Base-by-base conservation (phyloP, 83 land plant genomes). In the Picea abies region DNA sequence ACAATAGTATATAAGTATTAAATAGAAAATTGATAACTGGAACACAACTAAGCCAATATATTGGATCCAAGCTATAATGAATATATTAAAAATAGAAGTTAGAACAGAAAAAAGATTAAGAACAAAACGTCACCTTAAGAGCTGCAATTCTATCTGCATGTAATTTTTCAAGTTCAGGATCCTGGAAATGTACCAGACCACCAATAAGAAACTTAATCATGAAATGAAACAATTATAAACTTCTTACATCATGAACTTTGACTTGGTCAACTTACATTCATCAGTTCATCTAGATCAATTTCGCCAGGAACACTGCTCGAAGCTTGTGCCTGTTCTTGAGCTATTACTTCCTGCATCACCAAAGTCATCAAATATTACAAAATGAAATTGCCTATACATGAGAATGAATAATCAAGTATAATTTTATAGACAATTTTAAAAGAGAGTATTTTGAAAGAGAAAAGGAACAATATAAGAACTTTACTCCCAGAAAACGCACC, bases 101-200 rank as follows among this genome's bases (percentile, higher is more conserved):
- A 49, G 10, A 49, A 49, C 52, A 49, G 52, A 49, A 49, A 49
- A 52, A 52, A 52, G 56, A 52, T 11, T 10, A 11, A 52, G 12
- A 52, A 29, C 25, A 60, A 81, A 37, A 14, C 23, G 88, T 70
- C 60, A 97, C 99, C 97, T 94, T 94, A 39, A 98, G 90, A 75
- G 97, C 90, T n/a, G 94, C 93, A 83, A 98, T 94, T 84, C 99
- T 90, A n/a, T 98, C 99, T n/a, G 99, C 96, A 88, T 98, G 99
- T 76, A 98, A 84, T 75, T 87, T 90, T 86, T 98, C 99, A 79
- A 98, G 91, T 86, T 96, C 99, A 11, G 99, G 99, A 90, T 98
- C 99, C 99, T 98, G 85, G 76, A 70, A 62, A 19, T 49, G 60
- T 23, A 26, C 76, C 19, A 20, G 52, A 19, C 35, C 85, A 61